These are phyloP conservation scores for Drechslerella coelobrocha DNA, from an alignment of 2,329 filamentous ascomycete species.

Conservation along the genomic window DNA sequence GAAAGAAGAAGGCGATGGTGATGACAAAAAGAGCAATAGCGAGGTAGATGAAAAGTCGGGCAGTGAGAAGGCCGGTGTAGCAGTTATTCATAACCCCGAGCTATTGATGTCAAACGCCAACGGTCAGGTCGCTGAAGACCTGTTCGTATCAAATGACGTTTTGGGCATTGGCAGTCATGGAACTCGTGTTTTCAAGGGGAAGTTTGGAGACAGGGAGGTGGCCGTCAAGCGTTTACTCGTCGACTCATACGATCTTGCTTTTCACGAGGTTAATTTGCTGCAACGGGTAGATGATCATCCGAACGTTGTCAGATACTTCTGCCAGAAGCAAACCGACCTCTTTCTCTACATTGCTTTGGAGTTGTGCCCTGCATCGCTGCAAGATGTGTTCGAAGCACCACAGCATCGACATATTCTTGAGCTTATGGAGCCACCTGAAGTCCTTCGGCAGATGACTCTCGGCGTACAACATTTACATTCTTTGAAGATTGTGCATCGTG, in stretches of 20 bases:
- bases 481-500: slow-evolving; percentile 92
- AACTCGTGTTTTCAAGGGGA: slow-evolving; percentile 94
- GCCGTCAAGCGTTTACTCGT: slow-evolving; percentile 97
- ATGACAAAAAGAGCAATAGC: slow-evolving; percentile 56
- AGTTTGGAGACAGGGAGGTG: slow-evolving; percentile 88
- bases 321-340: slow-evolving; percentile 83
- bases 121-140: slow-evolving; percentile 64
- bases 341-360: slow-evolving; percentile 97
- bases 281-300: slow-evolving; percentile 94
- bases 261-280: slow-evolving; percentile 87
- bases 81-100: slow-evolving; percentile 55
- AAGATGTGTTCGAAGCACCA: slow-evolving; percentile 81
- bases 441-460: slow-evolving; percentile 86
- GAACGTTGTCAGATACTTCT: slow-evolving; percentile 96
- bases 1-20: slow-evolving; percentile 26
- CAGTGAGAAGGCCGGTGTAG: slow-evolving; percentile 55
- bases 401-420: slow-evolving; percentile 66
- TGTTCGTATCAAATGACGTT: slow-evolving; percentile 55
- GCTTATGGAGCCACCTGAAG: slow-evolving; percentile 72
- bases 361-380: slow-evolving; percentile 89
- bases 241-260: slow-evolving; percentile 93
- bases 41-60: slow-evolving; percentile 52
- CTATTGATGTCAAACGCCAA: slow-evolving; percentile 55
- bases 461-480: slow-evolving; percentile 88
- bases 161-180: slow-evolving; percentile 86